phyloP scores from a whole-genome alignment of 352 stramenopile species.

The Phytophthora meadii region DNA sequence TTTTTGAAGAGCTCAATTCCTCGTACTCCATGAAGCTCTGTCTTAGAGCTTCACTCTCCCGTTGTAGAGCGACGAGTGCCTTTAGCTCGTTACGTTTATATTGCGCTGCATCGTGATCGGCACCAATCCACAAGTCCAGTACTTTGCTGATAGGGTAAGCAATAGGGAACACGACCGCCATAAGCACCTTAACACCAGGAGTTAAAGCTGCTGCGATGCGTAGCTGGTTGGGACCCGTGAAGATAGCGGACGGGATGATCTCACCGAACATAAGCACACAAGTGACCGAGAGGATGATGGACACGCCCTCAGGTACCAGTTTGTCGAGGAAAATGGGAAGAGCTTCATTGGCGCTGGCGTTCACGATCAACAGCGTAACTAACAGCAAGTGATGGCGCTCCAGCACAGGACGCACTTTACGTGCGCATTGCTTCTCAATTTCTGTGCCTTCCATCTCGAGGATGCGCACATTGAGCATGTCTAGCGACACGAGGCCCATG shows the following conservation, averaged over 20 bases:
- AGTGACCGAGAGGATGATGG: slow-evolving; percentile 95
- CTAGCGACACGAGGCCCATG: slow-evolving; percentile 76
- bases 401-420: slow-evolving; percentile 88
- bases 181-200: slow-evolving; percentile 87
- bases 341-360: slow-evolving; percentile 93
- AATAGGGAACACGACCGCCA: slow-evolving; percentile 89
- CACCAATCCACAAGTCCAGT: slow-evolving; percentile 89
- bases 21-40: slow-evolving; percentile 43
- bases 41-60: slow-evolving; percentile 55
- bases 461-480: slow-evolving; percentile 86
- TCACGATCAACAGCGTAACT: slow-evolving; percentile 95
- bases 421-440: slow-evolving; percentile 78
- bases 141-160: slow-evolving; percentile 92
- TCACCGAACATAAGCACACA: slow-evolving; percentile 96
- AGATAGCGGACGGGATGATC: slow-evolving; percentile 95
- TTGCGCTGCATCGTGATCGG: slow-evolving; percentile 71
- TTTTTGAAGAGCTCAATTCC: background rate
- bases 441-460: slow-evolving; percentile 77
- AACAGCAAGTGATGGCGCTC: slow-evolving; percentile 93
- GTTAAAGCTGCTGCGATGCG: slow-evolving; percentile 83
- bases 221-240: slow-evolving; percentile 95
- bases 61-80: slow-evolving; percentile 85
- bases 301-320: slow-evolving; percentile 82
- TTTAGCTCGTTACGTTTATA: slow-evolving; percentile 93
- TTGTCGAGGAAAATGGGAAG: slow-evolving; percentile 94